Conservation (phyloP, 2,329 filamentous ascomycete genomes). For the Geosmithia putterillii region DNA sequence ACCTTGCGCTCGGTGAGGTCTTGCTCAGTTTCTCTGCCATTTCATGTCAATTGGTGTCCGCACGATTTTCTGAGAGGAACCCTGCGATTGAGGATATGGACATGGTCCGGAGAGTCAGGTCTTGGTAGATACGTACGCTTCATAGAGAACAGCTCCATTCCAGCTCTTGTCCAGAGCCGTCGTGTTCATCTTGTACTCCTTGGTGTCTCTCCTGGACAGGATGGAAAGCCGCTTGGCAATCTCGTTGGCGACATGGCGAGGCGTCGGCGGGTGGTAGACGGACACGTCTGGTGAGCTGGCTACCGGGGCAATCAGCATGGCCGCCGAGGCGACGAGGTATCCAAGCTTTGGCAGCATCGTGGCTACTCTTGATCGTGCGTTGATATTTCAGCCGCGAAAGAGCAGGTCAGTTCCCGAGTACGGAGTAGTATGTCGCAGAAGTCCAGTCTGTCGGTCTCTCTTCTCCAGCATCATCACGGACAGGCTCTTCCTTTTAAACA, state of each 20-base stretch:
- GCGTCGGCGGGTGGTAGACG: conserved; percentile 4
- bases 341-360: not conserved
- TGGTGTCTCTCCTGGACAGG: not conserved
- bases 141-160: conserved; percentile 23
- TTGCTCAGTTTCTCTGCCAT: not conserved
- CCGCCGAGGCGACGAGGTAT: not conserved
- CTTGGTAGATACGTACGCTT: conserved; percentile 16
- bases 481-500: too few relatives aligned
- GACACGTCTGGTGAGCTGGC: conserved; percentile 20
- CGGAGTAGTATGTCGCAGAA: too few relatives aligned
- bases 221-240: not conserved
- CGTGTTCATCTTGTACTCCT: conserved; percentile 10
- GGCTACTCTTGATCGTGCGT: too few relatives aligned
- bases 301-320: not conserved
- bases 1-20: not conserved
- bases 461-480: too few relatives aligned
- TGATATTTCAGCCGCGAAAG: too few relatives aligned
- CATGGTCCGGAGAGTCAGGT: too few relatives aligned
- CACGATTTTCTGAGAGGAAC: not conserved
- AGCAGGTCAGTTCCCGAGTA: too few relatives aligned
- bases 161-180: conserved; percentile 25
- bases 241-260: not conserved
- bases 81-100: conserved; percentile 6
- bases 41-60: too few relatives aligned
- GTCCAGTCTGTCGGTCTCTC: too few relatives aligned